Percentiles rank a stretch among this genome's conserved stretches.
These are phyloP conservation scores for Tetradesmus obliquus DNA, from an alignment of 139 green algal species.

Conservation along the genomic window DNA sequence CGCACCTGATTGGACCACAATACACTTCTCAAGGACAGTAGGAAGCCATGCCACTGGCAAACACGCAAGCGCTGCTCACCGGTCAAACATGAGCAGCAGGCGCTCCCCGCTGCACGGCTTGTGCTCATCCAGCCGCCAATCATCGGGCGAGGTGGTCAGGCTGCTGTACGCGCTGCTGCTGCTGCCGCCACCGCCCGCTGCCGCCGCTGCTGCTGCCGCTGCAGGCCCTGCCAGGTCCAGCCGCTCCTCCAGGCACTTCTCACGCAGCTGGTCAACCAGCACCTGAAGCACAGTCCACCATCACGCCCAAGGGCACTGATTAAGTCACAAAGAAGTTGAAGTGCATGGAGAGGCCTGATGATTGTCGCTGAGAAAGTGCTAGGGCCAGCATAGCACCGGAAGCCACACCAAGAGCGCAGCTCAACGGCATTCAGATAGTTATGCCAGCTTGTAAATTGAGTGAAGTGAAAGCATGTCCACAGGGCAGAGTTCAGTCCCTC, in stretches of 20 bases:
- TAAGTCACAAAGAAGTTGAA: no score
- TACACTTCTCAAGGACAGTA: no score
- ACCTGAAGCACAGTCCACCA: conserved; percentile 38
- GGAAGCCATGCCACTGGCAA: background rate
- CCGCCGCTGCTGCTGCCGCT: conserved; percentile 22
- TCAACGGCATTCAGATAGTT: no score
- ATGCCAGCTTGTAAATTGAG: no score
- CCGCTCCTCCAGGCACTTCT: conserved; percentile 82
- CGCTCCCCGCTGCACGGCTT: conserved; percentile 87
- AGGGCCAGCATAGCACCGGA: no score
- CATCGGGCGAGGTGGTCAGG: conserved; percentile 76
- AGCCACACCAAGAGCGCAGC: no score
- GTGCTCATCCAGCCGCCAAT: conserved; percentile 67
- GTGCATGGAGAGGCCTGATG: no score
- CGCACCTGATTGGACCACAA: no score
- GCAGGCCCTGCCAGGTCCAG: background rate
- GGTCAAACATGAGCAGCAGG: conserved; percentile 93
- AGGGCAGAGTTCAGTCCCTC: conserved; percentile 48
- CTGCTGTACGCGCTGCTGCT: conserved; percentile 63
- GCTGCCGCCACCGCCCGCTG: conserved; percentile 7
- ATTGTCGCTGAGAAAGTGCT: no score
- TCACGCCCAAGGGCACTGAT: no score
- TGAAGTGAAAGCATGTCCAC: no score
- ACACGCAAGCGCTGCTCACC: conserved; percentile 50
- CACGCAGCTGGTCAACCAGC: conserved; percentile 83